These are phyloP conservation scores for Dalechampia spathulata DNA, from an alignment of 441 rosid species.

Conservation along the genomic window DNA sequence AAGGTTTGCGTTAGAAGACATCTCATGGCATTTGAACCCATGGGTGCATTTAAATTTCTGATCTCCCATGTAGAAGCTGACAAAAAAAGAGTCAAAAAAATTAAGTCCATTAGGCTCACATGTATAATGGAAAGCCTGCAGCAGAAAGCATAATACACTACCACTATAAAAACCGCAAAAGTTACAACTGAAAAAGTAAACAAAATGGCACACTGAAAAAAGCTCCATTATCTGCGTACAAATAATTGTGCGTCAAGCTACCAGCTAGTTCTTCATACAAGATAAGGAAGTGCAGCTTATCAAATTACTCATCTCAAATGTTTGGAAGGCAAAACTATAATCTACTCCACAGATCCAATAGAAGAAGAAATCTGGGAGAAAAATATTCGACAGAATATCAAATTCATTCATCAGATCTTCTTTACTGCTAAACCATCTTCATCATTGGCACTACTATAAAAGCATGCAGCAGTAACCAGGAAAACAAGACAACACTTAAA, in stretches of 20 bases:
- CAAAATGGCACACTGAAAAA: background rate
- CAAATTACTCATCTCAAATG: background rate
- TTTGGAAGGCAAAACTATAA: too few relatives aligned
- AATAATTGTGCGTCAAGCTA: background rate
- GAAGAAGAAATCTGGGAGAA: background rate
- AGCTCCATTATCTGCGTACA: background rate
- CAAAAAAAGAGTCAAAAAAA: slow-evolving; percentile 8
- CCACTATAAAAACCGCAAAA: background rate
- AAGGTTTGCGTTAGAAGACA: slow-evolving; percentile 84
- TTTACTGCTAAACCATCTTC: background rate
- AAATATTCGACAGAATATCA: too few relatives aligned
- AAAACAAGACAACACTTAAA: slow-evolving; percentile 9
- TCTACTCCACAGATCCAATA: background rate
- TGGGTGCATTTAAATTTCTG: slow-evolving; percentile 52
- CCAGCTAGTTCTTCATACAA: background rate
- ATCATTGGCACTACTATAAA: background rate
- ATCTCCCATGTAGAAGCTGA: slow-evolving; percentile 98
- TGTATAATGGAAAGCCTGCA: background rate
- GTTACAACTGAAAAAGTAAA: background rate
- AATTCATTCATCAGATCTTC: too few relatives aligned
- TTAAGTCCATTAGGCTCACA: slow-evolving; percentile 6
- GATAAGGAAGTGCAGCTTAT: background rate
- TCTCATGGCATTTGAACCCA: slow-evolving; percentile 54
- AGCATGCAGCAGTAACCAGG: background rate
- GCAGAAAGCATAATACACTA: slow-evolving; percentile 1